Percentiles rank a stretch among this genome's conserved stretches.
phyloP scores from a whole-genome alignment of 2,329 filamentous ascomycete species.

The Diaporthe citri region DNA sequence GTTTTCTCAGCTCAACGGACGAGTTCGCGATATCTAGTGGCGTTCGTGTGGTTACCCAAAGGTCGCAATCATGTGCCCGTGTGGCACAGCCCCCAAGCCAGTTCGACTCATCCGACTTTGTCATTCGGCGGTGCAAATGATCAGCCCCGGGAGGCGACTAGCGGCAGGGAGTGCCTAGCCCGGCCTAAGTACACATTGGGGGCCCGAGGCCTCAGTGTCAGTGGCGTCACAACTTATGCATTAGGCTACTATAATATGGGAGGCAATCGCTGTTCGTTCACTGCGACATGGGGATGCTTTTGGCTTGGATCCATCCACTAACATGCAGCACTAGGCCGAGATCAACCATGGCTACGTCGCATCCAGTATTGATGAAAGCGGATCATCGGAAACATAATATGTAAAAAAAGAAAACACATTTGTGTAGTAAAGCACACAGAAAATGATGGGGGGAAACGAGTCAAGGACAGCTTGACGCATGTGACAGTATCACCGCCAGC shows the following conservation, averaged over 20 bases:
- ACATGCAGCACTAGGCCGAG: not conserved
- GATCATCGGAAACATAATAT: not conserved
- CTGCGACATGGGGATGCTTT: not conserved
- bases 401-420: not conserved
- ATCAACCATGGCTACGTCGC: not conserved
- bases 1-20: not conserved
- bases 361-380: not conserved
- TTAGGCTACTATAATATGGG: not conserved
- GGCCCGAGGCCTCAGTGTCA: conserved; percentile 18
- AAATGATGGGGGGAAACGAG: not conserved
- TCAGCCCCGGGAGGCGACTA: not conserved
- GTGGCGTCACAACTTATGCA: not conserved
- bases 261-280: not conserved
- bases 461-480: not conserved
- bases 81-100: conserved; percentile 12
- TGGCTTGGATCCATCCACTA: not conserved
- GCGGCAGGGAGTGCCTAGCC: conserved; percentile 7
- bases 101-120: not conserved
- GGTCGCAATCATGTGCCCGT: not conserved
- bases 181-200: conserved; percentile 22
- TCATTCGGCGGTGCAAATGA: conserved; percentile 8
- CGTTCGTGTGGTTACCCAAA: not conserved
- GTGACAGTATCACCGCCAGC: not conserved
- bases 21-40: not conserved
- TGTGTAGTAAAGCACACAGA: no score